phyloP scores from a whole-genome alignment of 2,329 filamentous ascomycete genomes.

The Hypoxylon sp. region DNA sequence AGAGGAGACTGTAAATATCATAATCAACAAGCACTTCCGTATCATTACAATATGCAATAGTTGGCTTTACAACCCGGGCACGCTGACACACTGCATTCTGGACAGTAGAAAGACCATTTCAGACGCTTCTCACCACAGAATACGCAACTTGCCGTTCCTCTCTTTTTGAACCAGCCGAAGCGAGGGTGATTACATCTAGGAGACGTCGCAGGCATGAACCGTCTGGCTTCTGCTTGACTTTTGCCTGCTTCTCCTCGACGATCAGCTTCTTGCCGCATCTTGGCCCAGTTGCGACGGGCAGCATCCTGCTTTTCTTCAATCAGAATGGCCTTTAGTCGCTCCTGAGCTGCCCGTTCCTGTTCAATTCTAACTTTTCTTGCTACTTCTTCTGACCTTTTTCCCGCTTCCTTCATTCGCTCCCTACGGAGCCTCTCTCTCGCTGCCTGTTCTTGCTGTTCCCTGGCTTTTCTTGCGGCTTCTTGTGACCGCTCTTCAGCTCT shows the following conservation, averaged over 20 bases:
- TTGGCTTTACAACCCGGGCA: slow-evolving; percentile 13
- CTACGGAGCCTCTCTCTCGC: slow-evolving; percentile 23
- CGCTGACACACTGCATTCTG: slow-evolving; percentile 6
- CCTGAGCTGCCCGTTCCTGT: slow-evolving; percentile 26
- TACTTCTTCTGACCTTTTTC: slow-evolving; percentile 30
- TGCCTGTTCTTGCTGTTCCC: slow-evolving; percentile 20
- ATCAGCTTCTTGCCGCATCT: slow-evolving; percentile 30
- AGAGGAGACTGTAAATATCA: neutral
- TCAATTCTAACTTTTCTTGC: slow-evolving; percentile 21
- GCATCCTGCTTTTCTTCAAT: slow-evolving; percentile 31
- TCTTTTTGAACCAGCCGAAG: slow-evolving; percentile 13
- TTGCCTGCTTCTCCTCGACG: slow-evolving; percentile 5
- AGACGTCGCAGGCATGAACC: neutral
- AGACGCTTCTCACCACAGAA: slow-evolving; percentile 15
- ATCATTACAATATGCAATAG: slow-evolving; percentile 12
- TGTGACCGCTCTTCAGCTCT: slow-evolving; percentile 24
- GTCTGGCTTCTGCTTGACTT: neutral
- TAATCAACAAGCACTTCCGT: neutral
- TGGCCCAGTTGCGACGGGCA: slow-evolving; percentile 22
- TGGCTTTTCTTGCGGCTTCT: slow-evolving; percentile 27
- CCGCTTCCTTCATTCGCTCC: slow-evolving; percentile 24
- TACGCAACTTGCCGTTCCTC: slow-evolving; percentile 5
- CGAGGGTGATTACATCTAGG: slow-evolving; percentile 7
- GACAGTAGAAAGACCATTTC: slow-evolving; percentile 21
- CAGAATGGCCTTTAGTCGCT: slow-evolving; percentile 21